Conservation (phyloP, 208 protist species). For the Perkinsela sp. region DNA sequence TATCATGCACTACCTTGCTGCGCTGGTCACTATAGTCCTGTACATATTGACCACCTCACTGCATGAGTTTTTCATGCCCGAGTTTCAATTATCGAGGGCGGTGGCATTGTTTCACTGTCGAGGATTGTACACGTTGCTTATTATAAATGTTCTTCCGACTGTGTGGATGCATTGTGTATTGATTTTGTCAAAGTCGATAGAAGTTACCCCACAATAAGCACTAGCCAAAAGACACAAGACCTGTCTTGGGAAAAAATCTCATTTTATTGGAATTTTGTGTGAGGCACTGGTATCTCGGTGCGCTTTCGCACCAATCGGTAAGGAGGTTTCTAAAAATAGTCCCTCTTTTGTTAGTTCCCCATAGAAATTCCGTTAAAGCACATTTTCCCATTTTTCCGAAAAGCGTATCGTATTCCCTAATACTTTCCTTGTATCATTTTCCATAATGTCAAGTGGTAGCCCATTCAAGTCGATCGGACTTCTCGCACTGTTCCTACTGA, state of each 20-base stretch:
- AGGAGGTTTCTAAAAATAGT: too few relatives aligned
- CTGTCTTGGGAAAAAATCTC: too few relatives aligned
- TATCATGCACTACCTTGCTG: slow-evolving; percentile 3
- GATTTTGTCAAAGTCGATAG: too few relatives aligned
- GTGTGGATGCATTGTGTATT: neutral
- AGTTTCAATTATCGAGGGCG: neutral
- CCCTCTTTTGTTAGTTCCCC: too few relatives aligned
- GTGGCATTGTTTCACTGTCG: neutral
- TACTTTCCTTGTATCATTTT: neutral
- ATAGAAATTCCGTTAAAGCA: too few relatives aligned
- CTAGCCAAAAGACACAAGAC: too few relatives aligned
- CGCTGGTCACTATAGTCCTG: neutral
- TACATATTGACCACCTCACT: neutral
- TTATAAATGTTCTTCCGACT: neutral
- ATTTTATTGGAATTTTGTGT: too few relatives aligned
- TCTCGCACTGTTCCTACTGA: neutral
- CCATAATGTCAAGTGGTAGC: neutral
- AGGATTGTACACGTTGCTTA: neutral
- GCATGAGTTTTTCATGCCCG: neutral
- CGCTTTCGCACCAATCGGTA: too few relatives aligned
- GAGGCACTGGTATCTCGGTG: too few relatives aligned
- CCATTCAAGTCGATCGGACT: neutral
- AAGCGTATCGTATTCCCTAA: too few relatives aligned
- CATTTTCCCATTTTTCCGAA: too few relatives aligned
- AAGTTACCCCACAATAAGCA: too few relatives aligned